These are phyloP conservation scores for Cladobotryum mycophilum DNA, from an alignment of 2,329 filamentous ascomycete species.

Conservation along the genomic window DNA sequence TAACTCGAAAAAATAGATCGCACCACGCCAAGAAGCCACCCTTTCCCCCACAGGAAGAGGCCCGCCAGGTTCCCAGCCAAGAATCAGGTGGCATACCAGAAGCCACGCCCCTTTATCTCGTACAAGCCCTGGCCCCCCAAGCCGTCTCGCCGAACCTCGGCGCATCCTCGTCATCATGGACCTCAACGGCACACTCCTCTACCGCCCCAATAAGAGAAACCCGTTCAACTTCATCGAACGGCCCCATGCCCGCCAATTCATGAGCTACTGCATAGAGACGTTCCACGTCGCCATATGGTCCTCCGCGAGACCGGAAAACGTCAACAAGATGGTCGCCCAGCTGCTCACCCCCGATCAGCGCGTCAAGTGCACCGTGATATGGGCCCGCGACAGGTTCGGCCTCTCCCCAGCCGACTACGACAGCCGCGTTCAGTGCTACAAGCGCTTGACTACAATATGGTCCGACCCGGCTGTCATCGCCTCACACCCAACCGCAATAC, in stretches of 20 bases:
- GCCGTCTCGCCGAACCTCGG: constrained; percentile 40
- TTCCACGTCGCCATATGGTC: constrained; percentile 89
- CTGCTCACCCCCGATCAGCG: constrained; percentile 54
- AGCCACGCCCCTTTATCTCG: constrained; percentile 56
- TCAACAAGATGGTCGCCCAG: constrained; percentile 57
- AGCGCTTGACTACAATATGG: constrained; percentile 74
- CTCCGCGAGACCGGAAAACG: constrained; percentile 70
- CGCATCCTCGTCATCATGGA: constrained; percentile 80
- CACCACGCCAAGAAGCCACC: neutral
- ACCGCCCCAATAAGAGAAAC: constrained; percentile 51
- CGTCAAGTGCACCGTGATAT: constrained; percentile 57
- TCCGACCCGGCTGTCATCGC: constrained; percentile 34
- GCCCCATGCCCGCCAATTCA: constrained; percentile 61
- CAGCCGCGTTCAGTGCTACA: constrained; percentile 78
- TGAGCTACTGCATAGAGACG: constrained; percentile 65
- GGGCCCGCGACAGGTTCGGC: constrained; percentile 72
- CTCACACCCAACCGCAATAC: constrained; percentile 37
- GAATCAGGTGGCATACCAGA: constrained; percentile 54
- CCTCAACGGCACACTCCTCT: constrained; percentile 84
- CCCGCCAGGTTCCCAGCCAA: constrained; percentile 23
- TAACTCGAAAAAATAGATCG: neutral
- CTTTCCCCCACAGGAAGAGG: constrained; percentile 1
- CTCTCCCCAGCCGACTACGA: constrained; percentile 60
- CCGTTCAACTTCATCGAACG: constrained; percentile 56
- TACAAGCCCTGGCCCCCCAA: constrained; percentile 42